These are phyloP conservation scores for Penicillium macrosclerotiorum DNA, from an alignment of 495 filamentous ascomycete species.

Conservation along the genomic window DNA sequence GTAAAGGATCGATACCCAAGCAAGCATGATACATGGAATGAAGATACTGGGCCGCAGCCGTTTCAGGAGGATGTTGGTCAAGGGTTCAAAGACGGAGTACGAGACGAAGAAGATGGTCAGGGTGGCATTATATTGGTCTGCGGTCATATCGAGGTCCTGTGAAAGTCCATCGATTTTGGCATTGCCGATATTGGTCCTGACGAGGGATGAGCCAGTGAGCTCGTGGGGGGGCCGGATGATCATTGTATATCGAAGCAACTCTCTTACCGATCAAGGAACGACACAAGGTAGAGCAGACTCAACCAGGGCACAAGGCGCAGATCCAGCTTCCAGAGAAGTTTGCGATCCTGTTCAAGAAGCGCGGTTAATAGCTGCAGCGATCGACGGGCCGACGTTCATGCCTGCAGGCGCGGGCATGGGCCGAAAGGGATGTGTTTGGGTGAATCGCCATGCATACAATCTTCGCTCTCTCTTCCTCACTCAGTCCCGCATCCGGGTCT, in stretches of 20 bases:
- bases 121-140: constrained; percentile 70
- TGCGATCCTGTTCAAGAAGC: constrained; percentile 52
- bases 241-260: neutral
- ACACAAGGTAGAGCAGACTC: constrained; percentile 78
- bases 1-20: constrained; percentile 43
- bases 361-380: constrained; percentile 1
- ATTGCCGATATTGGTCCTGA: constrained; percentile 78
- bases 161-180: constrained; percentile 76
- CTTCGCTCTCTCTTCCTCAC: constrained; percentile 60
- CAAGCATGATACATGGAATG: constrained; percentile 57
- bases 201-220: constrained; percentile 18
- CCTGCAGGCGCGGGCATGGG: neutral
- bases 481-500: constrained; percentile 69
- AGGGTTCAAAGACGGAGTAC: constrained; percentile 81
- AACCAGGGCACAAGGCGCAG: constrained; percentile 75
- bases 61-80: constrained; percentile 89
- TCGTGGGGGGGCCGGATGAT: too few species aligned
- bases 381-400: neutral
- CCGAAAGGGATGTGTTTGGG: neutral
- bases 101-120: constrained; percentile 91
- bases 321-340: constrained; percentile 70
- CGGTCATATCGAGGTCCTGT: constrained; percentile 61
- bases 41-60: constrained; percentile 67
- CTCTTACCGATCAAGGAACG: constrained; percentile 70
- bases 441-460: constrained; percentile 51